Evolutionary conservation across 352 stramenopile species (phyloP), one percentile per base, ranked within the genome.

Genomic region (Globisporangium paroecandrum): DNA sequence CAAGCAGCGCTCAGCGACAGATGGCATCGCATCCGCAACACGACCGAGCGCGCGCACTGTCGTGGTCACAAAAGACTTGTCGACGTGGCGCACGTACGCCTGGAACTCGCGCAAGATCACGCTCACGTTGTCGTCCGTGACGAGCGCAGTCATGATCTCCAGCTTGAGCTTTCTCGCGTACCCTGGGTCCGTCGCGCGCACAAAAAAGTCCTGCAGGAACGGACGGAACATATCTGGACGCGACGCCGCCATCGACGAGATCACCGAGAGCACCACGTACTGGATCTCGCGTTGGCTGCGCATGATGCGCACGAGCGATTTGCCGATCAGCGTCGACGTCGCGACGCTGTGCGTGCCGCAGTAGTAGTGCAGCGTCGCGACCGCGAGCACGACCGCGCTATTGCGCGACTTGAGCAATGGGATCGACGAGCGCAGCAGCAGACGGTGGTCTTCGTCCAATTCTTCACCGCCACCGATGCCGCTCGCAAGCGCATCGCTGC

Each of bases 151-250:
- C 62, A 99, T 75, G 64, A 99, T 98, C 77, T 99, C 97, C 10
- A 99, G 87, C 85, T 99, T 99, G 60, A 99, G 89, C 60, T 98
- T 92, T 34, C 96, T 87, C 13, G 96, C 97, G 72, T 99, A 99
- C 0, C 87, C 89, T 20, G 97, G 93, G 74, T 99, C 97, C 18
- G 95, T 95, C 32, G 95, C 93, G 58, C 95, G 77, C 1, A 99
- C 96, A 73, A 99, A 99, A 72, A 99, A 99, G 69, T 99, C 95
- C 66, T 96, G 83, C 43, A 99, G 77, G 75, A 98, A 99, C 9
- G 94, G 94, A 12, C 85, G 88, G 77, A 99, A 99, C 72, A 98
- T 98, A 57, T 94, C 95, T 18, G 98, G 95, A 62, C 90, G 94
- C 58, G 98, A 92, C n/a, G 78, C 80, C 2, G 96, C 95, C 79